A percentile compares a stretch with the other conserved stretches of the same genome.
Evolutionary conservation across 1,139 yeast genomes (phyloP).

Genomic region (Zygoascus sp.): DNA sequence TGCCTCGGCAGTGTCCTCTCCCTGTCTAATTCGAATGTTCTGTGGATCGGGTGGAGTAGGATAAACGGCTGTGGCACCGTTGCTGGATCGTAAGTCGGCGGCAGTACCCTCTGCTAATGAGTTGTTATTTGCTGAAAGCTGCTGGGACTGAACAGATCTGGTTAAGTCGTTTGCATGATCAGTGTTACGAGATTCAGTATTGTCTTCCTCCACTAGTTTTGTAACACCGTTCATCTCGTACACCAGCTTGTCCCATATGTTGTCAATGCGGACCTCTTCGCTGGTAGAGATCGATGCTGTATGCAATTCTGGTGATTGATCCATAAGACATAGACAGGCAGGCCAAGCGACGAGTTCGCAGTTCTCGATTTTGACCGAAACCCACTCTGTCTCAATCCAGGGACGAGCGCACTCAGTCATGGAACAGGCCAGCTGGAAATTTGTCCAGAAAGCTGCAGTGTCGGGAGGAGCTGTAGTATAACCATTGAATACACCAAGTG

Average conservation of each 20-base stretch:
- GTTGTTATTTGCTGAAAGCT: no score
- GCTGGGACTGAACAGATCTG: no score
- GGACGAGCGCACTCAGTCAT: neutral
- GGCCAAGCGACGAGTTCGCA: conserved; percentile 19
- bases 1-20: conserved; percentile 12
- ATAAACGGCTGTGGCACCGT: conserved; percentile 23
- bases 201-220: neutral
- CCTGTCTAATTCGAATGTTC: neutral
- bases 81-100: neutral
- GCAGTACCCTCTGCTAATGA: neutral
- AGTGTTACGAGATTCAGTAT: neutral
- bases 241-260: conserved; percentile 9
- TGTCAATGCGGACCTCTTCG: conserved; percentile 12
- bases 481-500: conserved; percentile 59
- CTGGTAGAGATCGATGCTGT: conserved; percentile 16
- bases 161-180: no score
- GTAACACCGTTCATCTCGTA: conserved; percentile 5
- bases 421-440: conserved; percentile 24
- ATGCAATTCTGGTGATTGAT: neutral
- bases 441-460: conserved; percentile 43
- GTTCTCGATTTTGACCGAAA: conserved; percentile 19
- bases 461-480: conserved; percentile 49
- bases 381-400: conserved; percentile 22
- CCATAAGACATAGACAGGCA: conserved; percentile 21
- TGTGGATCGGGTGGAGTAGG: conserved; percentile 39